Conservation (phyloP, 805 yeast species). For the Suhomyces sp. region DNA sequence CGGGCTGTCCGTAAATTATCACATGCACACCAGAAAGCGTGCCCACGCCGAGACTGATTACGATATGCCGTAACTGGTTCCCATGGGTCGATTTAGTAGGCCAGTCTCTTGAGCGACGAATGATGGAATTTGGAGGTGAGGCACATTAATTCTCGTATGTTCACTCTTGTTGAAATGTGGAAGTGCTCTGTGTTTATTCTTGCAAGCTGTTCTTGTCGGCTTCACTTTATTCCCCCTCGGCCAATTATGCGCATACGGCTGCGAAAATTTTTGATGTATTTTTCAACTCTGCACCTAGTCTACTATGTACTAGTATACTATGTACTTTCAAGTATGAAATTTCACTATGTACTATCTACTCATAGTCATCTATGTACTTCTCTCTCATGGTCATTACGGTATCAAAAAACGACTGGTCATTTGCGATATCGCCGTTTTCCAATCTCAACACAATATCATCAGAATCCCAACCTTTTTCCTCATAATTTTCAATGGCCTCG, state of each 20-base stretch:
- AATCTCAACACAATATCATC: slow-evolving; percentile 40
- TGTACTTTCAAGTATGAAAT: too few relatives aligned
- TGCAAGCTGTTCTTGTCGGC: too few relatives aligned
- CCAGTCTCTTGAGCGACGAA: background rate
- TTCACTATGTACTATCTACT: slow-evolving; percentile 7
- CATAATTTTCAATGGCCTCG: slow-evolving; percentile 28
- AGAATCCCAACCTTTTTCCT: slow-evolving; percentile 36
- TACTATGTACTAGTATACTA: background rate
- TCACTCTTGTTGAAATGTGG: too few relatives aligned
- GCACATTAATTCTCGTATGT: background rate
- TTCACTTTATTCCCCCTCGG: too few relatives aligned
- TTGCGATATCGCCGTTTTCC: slow-evolving; percentile 7
- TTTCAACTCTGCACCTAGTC: background rate
- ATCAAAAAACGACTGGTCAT: slow-evolving; percentile 19
- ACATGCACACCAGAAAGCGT: background rate
- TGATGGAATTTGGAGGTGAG: background rate
- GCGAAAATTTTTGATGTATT: background rate
- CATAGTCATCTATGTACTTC: slow-evolving; percentile 21
- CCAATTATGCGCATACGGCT: background rate
- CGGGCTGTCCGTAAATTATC: background rate
- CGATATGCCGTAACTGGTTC: background rate
- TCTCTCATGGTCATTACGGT: slow-evolving; percentile 26
- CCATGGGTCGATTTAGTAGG: too few relatives aligned
- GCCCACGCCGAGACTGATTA: background rate
- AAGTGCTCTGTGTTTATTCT: too few relatives aligned